Percentiles rank a stretch among this genome's conserved stretches.
These are phyloP conservation scores for Leishmania amazonensis DNA, from an alignment of 208 protist genomes.

Conservation along the genomic window DNA sequence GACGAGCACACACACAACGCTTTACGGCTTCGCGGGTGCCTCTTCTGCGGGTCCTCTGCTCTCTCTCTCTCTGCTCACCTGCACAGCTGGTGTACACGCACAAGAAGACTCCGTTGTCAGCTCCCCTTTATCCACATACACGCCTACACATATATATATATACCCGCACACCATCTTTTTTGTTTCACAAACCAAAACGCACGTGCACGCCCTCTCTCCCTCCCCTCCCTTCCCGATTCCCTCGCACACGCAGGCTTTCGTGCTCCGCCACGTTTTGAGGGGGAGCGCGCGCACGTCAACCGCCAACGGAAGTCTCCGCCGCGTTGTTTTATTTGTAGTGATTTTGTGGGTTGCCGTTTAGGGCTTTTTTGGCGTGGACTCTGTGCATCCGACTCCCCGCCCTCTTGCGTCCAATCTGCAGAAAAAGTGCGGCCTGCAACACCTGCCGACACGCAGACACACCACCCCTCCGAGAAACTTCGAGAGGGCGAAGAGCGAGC, in stretches of 20 bases:
- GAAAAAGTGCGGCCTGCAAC: not conserved
- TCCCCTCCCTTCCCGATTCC: too few relatives aligned
- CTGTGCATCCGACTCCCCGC: not conserved
- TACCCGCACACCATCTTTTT: not conserved
- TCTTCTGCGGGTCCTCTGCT: not conserved
- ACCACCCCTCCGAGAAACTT: too few relatives aligned
- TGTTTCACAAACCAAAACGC: not conserved
- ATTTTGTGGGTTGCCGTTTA: too few relatives aligned
- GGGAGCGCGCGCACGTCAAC: not conserved
- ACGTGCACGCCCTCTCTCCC: too few relatives aligned
- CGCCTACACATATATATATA: too few relatives aligned
- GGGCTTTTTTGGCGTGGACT: too few relatives aligned
- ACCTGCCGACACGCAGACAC: not conserved
- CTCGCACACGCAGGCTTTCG: too few relatives aligned
- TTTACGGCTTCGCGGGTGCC: not conserved
- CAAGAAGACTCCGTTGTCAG: too few relatives aligned
- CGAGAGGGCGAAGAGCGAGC: not conserved
- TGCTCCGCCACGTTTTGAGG: too few relatives aligned
- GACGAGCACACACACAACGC: not conserved
- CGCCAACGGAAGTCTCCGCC: not conserved
- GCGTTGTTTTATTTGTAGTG: not conserved
- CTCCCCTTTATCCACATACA: too few relatives aligned
- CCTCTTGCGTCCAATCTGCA: not conserved
- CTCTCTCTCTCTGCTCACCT: not conserved
- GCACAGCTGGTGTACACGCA: too few relatives aligned